Base-by-base conservation (phyloP, 371 early-diverging fungal species). In the Mucor saturninus region DNA sequence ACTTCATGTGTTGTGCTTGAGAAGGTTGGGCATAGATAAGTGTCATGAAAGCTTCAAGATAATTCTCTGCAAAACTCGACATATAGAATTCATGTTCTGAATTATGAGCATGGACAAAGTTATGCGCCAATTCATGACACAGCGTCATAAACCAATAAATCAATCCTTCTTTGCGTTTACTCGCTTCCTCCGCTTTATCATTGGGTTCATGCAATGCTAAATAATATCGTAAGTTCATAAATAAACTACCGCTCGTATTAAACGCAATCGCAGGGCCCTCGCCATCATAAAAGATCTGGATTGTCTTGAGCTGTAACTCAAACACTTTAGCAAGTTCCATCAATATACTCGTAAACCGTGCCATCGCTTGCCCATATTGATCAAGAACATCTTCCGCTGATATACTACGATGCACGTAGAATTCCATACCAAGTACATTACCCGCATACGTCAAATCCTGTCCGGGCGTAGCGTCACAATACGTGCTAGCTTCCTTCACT, bases 121-220 rank as follows among this genome's bases (percentile, higher is more conserved):
- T 91, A 67, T 96, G 96, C 3, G 91, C 95, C 59, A 96, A 69
- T 73, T 95, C 96, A 69, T 96, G 96, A 64, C 93, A 91, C n/a
- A 86, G 70, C 2, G 87, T 90, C 87, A 94, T 88, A 69, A 91
- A 95, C 95, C 94, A 94, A 67, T 91, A 93, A 54, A 88, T 89
- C 61, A 85, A 59, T 0, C 83, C 81, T 32, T 90, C 89, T 21
- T 76, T 76, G 4, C 68, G 61, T 49, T 84, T 81, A 40, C 56
- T 53, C 35, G 43, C 57, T 48, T 62, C 54, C 35, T 65, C 68
- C 0, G 65, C 54, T 1, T n/a, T 26, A 2, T 55, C 15, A 1
- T 28, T 21, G 0, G 61, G 35, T 51, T 84, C 86, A 59, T 92
- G 92, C 54, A 94, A 67, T 0, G 83, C 86, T 7, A 90, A 69